phyloP scores from a whole-genome alignment of 441 rosid species.

The Aleurites moluccanus region DNA sequence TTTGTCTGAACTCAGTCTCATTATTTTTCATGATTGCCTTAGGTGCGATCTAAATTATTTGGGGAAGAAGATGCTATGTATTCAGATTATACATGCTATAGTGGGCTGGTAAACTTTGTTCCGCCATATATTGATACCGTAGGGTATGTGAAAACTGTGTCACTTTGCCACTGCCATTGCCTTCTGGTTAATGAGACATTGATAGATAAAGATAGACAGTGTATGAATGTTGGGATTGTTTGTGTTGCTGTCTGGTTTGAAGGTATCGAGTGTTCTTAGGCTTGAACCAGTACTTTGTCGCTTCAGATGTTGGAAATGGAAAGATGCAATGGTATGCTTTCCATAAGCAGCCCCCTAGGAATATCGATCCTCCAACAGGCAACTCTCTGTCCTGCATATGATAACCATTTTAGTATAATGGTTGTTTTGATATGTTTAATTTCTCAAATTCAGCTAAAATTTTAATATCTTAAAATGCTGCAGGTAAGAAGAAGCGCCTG shows the following conservation, averaged over 20 bases:
- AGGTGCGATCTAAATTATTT: slow-evolving; percentile 30
- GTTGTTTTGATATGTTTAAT: not conserved
- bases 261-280: slow-evolving; percentile 37
- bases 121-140: slow-evolving; percentile 25
- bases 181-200: slow-evolving; percentile 1
- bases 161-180: not conserved
- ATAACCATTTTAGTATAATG: not conserved
- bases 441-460: not conserved
- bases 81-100: slow-evolving; percentile 36
- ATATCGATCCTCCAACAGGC: slow-evolving; percentile 26
- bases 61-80: slow-evolving; percentile 34
- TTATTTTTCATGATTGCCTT: not conserved
- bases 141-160: slow-evolving; percentile 25
- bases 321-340: slow-evolving; percentile 46
- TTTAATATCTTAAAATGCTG: not conserved
- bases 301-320: slow-evolving; percentile 37
- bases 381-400: not conserved
- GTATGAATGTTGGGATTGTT: slow-evolving; percentile 14
- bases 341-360: slow-evolving; percentile 26
- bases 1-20: not conserved
- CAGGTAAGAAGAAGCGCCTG: slow-evolving; percentile 29
- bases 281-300: slow-evolving; percentile 34
- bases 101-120: slow-evolving; percentile 29
- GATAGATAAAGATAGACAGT: not conserved
- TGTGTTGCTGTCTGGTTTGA: slow-evolving; percentile 16